Evolutionary conservation across 2,329 filamentous ascomycete genomes (phyloP), one percentile per base, ranked within the genome.

Genomic region (Botryosphaeria agaves): DNA sequence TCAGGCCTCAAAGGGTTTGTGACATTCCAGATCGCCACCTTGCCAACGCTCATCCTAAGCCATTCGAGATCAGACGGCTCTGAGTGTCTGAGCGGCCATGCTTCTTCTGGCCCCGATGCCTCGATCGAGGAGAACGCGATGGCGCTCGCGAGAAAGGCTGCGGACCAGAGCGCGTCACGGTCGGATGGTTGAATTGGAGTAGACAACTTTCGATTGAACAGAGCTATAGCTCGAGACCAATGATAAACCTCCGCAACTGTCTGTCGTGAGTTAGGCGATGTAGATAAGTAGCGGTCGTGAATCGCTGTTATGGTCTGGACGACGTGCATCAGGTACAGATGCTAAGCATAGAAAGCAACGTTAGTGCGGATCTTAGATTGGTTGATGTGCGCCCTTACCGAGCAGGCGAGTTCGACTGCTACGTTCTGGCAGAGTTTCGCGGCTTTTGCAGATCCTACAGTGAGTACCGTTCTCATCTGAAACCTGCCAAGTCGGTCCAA

Each of bases 291-390:
- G 3, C 57, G 51, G 35, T 69, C 64, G 36, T 71, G 65, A 34
- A 64, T 55, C 4, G 61, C 41, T 5, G 66, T 61, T 12, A 69
- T 37, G 17, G 60, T 54, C 20, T 67, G 48, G 18, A 67, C 51
- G 28, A 59, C 47, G 41, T 71, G 66, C 51, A 69, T 59, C 5
- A 71, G 49, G 30, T 63, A 67, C 0, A 59, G 54, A 26, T 65
- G 46, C 61, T 63, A 23, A 9, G 25, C 32, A 14, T 33, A n/a
- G n/a, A n/a, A n/a, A n/a, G n/a, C n/a, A n/a, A n/a, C n/a, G n/a
- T n/a, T n/a, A n/a, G n/a, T n/a, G n/a, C n/a, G n/a, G n/a, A n/a
- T n/a, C n/a, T n/a, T n/a, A n/a, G n/a, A n/a, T n/a, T n/a, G n/a
- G n/a, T n/a, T n/a, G n/a, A n/a, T n/a, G n/a, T n/a, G n/a, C n/a